Conservation (phyloP, 2,329 filamentous ascomycete species). For the Colletotrichum abscissum region DNA sequence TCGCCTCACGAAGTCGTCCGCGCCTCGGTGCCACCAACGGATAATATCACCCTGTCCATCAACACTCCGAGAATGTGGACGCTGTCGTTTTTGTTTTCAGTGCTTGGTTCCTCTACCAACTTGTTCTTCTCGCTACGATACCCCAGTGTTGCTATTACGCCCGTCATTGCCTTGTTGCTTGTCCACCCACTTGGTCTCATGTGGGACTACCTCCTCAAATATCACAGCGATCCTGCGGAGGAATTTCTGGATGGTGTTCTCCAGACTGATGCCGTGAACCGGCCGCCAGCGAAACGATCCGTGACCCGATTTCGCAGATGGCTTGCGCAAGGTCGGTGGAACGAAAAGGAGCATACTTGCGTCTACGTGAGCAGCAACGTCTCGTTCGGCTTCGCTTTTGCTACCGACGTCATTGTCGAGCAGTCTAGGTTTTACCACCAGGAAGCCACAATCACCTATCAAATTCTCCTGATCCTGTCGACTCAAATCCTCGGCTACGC, state of each 20-base stretch:
- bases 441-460: constrained; percentile 79
- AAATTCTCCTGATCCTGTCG: constrained; percentile 84
- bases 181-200: constrained; percentile 85
- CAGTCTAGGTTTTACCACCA: constrained; percentile 92
- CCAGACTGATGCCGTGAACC: constrained; percentile 19
- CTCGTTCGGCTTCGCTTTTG: constrained; percentile 89
- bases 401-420: constrained; percentile 90
- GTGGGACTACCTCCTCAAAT: constrained; percentile 77
- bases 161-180: constrained; percentile 86
- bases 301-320: constrained; percentile 70
- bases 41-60: constrained; percentile 82
- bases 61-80: constrained; percentile 91
- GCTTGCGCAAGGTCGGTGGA: constrained; percentile 85
- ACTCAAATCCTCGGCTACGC: constrained; percentile 90
- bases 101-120: constrained; percentile 86
- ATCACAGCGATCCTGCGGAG: constrained; percentile 50
- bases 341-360: constrained; percentile 89
- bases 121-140: constrained; percentile 91
- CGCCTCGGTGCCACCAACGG: constrained; percentile 80
- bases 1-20: constrained; percentile 84
- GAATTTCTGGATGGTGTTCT: constrained; percentile 49
- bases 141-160: constrained; percentile 89
- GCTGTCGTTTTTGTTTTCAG: constrained; percentile 81
- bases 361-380: constrained; percentile 93
- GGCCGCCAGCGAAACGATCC: constrained; percentile 19